Percentiles rank a stretch among this genome's conserved stretches.
These are phyloP conservation scores for Volvox reticuliferus DNA, from an alignment of 139 green algal species.

Conservation along the genomic window DNA sequence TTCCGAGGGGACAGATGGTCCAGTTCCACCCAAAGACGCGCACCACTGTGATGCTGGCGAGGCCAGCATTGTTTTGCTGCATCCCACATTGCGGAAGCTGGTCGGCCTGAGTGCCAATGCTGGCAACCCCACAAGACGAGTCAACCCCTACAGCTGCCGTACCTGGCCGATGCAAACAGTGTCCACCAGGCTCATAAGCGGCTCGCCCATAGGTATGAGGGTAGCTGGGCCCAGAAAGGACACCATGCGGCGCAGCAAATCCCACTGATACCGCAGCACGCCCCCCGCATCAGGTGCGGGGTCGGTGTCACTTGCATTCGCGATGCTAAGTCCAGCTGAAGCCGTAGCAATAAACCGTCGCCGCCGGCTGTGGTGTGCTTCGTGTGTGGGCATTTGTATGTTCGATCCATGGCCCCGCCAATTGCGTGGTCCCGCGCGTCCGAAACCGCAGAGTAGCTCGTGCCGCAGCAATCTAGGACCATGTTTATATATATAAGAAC, in stretches of 20 bases:
- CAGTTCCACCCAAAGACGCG: too few species aligned
- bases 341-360: not conserved
- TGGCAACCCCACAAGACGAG: too few species aligned
- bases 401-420: not conserved
- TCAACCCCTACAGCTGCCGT: not conserved
- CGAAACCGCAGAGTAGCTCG: too few species aligned
- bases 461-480: not conserved
- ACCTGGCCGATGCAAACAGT: slow-evolving; percentile 81
- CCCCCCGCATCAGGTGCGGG: not conserved
- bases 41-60: too few species aligned
- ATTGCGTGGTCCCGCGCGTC: not conserved
- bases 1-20: too few species aligned
- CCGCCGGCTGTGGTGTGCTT: not conserved
- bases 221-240: slow-evolving; percentile 64
- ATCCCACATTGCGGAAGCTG: too few species aligned
- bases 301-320: not conserved
- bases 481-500: not conserved
- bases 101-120: too few species aligned
- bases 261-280: not conserved
- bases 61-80: too few species aligned
- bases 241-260: slow-evolving; percentile 20
- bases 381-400: too few species aligned
- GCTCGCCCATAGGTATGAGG: slow-evolving; percentile 81
- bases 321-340: not conserved
- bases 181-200: slow-evolving; percentile 86